These are phyloP conservation scores for Herpetomonas muscarum DNA, from an alignment of 208 protist species.

Conservation along the genomic window DNA sequence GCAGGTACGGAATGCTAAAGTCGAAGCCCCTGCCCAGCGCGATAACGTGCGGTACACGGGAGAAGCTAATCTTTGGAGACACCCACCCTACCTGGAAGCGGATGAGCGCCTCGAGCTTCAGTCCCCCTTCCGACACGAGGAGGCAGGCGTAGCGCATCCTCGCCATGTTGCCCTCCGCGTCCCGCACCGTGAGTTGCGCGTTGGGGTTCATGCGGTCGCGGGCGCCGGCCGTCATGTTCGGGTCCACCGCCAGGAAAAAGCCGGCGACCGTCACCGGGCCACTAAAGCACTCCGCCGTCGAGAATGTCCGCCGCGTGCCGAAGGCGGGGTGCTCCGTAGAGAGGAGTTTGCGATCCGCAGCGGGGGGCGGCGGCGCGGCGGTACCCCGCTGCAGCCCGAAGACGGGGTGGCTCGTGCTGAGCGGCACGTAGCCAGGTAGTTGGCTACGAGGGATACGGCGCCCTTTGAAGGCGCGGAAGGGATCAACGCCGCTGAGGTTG, in stretches of 20 bases:
- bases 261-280: conserved; percentile 69
- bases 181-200: conserved; percentile 76
- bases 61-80: conserved; percentile 75
- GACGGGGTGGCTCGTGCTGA: conserved; percentile 57
- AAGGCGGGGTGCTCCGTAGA: conserved; percentile 76
- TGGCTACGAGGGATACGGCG: conserved; percentile 22
- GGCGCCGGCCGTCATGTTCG: conserved; percentile 51
- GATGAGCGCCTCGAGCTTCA: conserved; percentile 77
- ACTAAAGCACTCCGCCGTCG: conserved; percentile 50
- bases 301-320: conserved; percentile 40
- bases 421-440: conserved; percentile 27
- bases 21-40: conserved; percentile 75
- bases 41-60: conserved; percentile 66
- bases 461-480: conserved; percentile 14
- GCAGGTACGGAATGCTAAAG: conserved; percentile 70
- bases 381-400: conserved; percentile 68
- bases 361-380: conserved; percentile 15
- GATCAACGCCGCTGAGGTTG: conserved; percentile 28
- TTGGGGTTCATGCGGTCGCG: conserved; percentile 76
- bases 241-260: conserved; percentile 78
- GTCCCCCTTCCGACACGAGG: conserved; percentile 42
- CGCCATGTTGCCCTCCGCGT: conserved; percentile 66
- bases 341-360: conserved; percentile 23
- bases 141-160: conserved; percentile 72
- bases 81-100: conserved; percentile 83